These are phyloP conservation scores for Iris macrosiphon DNA, from an alignment of 106 monocot genomes.

Conservation along the genomic window DNA sequence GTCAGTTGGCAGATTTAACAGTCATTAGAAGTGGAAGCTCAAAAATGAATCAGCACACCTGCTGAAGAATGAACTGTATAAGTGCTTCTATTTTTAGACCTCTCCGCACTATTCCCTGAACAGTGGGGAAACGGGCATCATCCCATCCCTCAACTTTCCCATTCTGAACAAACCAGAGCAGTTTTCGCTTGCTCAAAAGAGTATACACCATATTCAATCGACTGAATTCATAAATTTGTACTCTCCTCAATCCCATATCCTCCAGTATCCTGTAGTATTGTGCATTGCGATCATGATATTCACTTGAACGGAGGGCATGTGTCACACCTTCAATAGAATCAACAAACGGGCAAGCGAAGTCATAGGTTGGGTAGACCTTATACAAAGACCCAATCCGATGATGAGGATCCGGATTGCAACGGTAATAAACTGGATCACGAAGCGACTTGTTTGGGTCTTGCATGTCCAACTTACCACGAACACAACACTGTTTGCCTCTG, in stretches of 20 bases:
- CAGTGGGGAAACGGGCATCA: conserved; percentile 78
- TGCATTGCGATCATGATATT: conserved; percentile 79
- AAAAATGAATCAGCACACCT: conserved; percentile 31
- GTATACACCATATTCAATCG: conserved; percentile 81
- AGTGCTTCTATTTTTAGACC: conserved; percentile 80
- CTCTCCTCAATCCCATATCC: conserved; percentile 54
- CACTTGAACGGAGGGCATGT: conserved; percentile 72
- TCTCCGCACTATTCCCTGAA: conserved; percentile 73
- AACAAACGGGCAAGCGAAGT: conserved; percentile 83
- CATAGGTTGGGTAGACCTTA: conserved; percentile 81
- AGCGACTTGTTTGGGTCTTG: conserved; percentile 72
- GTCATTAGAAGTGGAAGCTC: no score
- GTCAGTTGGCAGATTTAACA: no score
- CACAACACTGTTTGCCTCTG: conserved; percentile 63
- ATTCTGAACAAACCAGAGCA: conserved; percentile 87
- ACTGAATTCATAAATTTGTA: conserved; percentile 81
- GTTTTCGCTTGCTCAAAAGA: conserved; percentile 71
- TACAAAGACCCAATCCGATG: conserved; percentile 66
- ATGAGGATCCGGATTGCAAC: conserved; percentile 55
- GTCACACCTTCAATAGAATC: conserved; percentile 67
- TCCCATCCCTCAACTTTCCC: conserved; percentile 78
- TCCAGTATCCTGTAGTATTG: conserved; percentile 55
- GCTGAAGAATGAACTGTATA: conserved; percentile 79
- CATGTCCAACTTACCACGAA: conserved; percentile 76
- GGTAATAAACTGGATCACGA: conserved; percentile 73